Conservation (phyloP, 2,329 filamentous ascomycete species). For the Ophiocordyceps camponoti-rufipedis region DNA sequence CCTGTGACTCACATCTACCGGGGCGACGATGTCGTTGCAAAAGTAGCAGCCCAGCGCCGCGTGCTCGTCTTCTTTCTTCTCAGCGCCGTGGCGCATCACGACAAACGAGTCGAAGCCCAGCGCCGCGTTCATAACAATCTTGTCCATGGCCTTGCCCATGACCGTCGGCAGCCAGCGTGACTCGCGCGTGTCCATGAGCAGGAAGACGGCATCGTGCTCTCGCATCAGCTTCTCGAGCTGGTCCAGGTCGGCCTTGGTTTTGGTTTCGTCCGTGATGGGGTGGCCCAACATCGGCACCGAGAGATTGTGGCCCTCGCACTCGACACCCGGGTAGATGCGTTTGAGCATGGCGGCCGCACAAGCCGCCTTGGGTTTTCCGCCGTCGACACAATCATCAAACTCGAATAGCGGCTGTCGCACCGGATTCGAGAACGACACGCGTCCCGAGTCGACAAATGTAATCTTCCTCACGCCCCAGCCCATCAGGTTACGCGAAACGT, state of each 20-base stretch:
- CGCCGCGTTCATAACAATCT: conserved; percentile 93
- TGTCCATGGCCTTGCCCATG: conserved; percentile 82
- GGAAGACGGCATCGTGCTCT: conserved; percentile 78
- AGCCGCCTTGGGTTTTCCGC: conserved; percentile 67
- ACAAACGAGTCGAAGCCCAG: conserved; percentile 94
- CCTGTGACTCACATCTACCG: conserved; percentile 54
- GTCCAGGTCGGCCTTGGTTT: conserved; percentile 56
- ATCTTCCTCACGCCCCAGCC: conserved; percentile 94
- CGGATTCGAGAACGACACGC: conserved; percentile 89
- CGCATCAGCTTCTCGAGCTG: conserved; percentile 58
- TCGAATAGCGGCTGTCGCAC: conserved; percentile 86
- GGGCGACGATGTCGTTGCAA: conserved; percentile 93
- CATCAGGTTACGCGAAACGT: conserved; percentile 80
- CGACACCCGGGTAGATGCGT: conserved; percentile 80
- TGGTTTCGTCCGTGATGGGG: conserved; percentile 55
- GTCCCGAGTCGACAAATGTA: conserved; percentile 86
- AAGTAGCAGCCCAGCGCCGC: conserved; percentile 85
- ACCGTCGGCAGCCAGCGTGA: conserved; percentile 90
- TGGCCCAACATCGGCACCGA: conserved; percentile 94
- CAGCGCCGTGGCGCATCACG: conserved; percentile 84
- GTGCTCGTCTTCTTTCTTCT: conserved; percentile 33
- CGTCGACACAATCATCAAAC: conserved; percentile 74
- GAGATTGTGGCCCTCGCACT: conserved; percentile 61
- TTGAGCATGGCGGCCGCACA: conserved; percentile 64
- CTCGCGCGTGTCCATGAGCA: conserved; percentile 95